Evolutionary conservation across 2,329 filamentous ascomycete genomes (phyloP).

Genomic region (Lachnum nothofagi): DNA sequence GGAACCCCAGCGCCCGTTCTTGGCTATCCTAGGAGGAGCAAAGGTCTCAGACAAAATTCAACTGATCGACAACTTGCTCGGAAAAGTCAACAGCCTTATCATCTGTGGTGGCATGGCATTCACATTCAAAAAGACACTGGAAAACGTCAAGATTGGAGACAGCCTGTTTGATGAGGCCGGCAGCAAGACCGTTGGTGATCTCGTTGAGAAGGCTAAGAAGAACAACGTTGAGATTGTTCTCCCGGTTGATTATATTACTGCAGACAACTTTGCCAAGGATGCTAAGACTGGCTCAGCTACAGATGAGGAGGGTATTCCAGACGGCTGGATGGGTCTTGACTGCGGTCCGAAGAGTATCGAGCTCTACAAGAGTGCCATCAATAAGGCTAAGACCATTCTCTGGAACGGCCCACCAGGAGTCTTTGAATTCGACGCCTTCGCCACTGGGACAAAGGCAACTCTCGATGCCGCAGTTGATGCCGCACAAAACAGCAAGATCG

Average conservation of each 20-base stretch:
- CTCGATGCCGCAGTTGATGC: slow-evolving; percentile 83
- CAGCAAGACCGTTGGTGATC: slow-evolving; percentile 79
- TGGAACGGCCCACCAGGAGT: slow-evolving; percentile 98
- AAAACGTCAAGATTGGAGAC: slow-evolving; percentile 82
- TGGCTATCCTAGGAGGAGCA: slow-evolving; percentile 94
- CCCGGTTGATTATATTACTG: slow-evolving; percentile 91
- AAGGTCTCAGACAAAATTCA: slow-evolving; percentile 99
- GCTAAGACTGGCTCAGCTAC: slow-evolving; percentile 77
- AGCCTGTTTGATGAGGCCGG: slow-evolving; percentile 91
- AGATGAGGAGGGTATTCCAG: slow-evolving; percentile 83
- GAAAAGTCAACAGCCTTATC: slow-evolving; percentile 95
- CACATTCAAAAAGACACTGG: slow-evolving; percentile 99
- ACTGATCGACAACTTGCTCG: slow-evolving; percentile 96
- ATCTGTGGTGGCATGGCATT: slow-evolving; percentile 98
- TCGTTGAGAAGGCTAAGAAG: slow-evolving; percentile 93
- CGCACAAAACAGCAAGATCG: slow-evolving; percentile 79
- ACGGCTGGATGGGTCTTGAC: slow-evolving; percentile 97
- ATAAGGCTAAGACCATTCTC: slow-evolving; percentile 87
- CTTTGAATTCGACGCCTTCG: slow-evolving; percentile 95
- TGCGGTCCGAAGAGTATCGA: slow-evolving; percentile 83
- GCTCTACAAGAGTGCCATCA: slow-evolving; percentile 83
- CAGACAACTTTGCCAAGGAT: slow-evolving; percentile 87
- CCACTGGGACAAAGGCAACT: slow-evolving; percentile 84
- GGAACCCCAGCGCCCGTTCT: slow-evolving; percentile 87
- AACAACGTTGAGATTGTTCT: slow-evolving; percentile 94